Conservation (phyloP, 179 eudicot genomes). For the Silene coronaria region DNA sequence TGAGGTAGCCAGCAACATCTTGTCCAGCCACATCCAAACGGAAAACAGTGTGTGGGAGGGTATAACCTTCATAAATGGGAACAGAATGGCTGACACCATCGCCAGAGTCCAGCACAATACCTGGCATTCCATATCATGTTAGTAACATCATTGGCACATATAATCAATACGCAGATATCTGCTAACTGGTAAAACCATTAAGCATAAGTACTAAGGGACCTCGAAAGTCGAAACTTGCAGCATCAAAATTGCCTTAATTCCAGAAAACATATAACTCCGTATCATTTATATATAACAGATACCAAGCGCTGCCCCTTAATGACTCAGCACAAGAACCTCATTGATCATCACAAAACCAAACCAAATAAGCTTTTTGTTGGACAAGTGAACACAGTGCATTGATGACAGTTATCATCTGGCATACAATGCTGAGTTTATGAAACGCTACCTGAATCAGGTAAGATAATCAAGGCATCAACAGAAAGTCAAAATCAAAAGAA, state of each 20-base stretch:
- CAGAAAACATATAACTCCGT: not conserved
- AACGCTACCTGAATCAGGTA: not conserved
- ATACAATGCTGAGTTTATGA: not conserved
- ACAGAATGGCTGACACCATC: constrained; percentile 13
- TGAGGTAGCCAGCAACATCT: constrained; percentile 9
- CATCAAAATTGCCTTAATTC: not conserved
- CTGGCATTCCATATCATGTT: not conserved
- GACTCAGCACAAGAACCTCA: not conserved
- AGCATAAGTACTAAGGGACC: not conserved
- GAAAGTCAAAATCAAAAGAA: not conserved
- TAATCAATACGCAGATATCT: not conserved
- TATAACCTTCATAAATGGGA: constrained; percentile 5
- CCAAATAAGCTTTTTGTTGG: not conserved
- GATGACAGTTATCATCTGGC: not conserved
- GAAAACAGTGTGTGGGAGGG: not conserved
- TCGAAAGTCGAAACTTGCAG: not conserved
- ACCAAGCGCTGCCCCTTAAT: not conserved
- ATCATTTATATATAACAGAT: not conserved
- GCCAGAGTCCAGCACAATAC: constrained; percentile 11
- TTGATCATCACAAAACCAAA: not conserved
- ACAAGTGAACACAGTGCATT: not conserved
- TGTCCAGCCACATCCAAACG: not conserved
- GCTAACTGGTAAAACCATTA: not conserved
- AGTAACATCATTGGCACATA: not conserved
- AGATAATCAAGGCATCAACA: not conserved